phyloP scores from a whole-genome alignment of 1,139 yeast species.

The Candida smagusa region DNA sequence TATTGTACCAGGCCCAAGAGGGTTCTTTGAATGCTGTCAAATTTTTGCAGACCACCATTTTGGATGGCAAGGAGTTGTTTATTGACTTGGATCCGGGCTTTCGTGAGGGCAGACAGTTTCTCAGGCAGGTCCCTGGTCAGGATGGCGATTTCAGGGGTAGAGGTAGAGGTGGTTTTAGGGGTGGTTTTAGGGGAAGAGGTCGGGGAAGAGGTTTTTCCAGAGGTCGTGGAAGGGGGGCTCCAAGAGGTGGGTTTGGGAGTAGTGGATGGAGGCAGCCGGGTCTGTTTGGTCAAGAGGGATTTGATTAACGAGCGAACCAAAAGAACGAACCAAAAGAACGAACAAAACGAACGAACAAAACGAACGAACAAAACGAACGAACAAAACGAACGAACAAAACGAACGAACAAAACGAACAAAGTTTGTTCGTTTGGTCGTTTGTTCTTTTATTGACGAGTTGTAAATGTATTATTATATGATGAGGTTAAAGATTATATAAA shows the following conservation, averaged over 20 bases:
- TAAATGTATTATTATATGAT: no score
- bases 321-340: no score
- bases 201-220: constrained; percentile 30
- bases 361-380: no score
- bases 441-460: no score
- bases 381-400: no score
- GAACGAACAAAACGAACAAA: no score
- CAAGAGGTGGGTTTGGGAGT: constrained; percentile 25
- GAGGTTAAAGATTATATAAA: no score
- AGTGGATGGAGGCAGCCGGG: constrained; percentile 13
- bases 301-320: no score
- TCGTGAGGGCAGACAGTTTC: constrained; percentile 90
- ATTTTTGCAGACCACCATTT: constrained; percentile 72
- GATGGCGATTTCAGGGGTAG: constrained; percentile 21
- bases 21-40: constrained; percentile 81
- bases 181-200: constrained; percentile 23
- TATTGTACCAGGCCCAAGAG: constrained; percentile 62
- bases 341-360: no score
- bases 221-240: constrained; percentile 21
- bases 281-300: no score
- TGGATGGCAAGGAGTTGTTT: constrained; percentile 75
- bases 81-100: constrained; percentile 95
- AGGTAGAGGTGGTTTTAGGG: constrained; percentile 19
- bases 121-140: constrained; percentile 79
- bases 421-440: no score